phyloP scores from a whole-genome alignment of 106 monocot genomes.

The Dendrobium nobile region DNA sequence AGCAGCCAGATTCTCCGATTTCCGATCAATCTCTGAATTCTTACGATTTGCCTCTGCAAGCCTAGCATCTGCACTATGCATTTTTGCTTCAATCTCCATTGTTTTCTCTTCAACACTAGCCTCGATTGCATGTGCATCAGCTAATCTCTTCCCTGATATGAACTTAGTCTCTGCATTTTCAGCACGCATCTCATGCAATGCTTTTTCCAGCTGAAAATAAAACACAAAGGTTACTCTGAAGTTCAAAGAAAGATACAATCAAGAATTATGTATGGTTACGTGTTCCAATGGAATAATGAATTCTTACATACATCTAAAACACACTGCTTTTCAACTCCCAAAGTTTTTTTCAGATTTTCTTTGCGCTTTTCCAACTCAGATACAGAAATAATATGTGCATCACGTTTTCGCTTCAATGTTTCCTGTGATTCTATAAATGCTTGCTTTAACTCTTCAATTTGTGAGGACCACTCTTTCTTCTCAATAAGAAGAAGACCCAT shows the following conservation, averaged over 20 bases:
- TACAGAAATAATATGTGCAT: conserved; percentile 48
- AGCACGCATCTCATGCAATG: conserved; percentile 61
- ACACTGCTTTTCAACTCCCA: conserved; percentile 84
- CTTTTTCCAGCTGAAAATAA: conserved; percentile 67
- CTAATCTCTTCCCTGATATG: conserved; percentile 61
- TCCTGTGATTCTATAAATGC: conserved; percentile 51
- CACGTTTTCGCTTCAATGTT: conserved; percentile 72
- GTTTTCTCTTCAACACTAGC: conserved; percentile 59
- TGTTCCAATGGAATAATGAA: background rate
- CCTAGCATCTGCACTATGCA: conserved; percentile 67
- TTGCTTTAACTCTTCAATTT: conserved; percentile 55
- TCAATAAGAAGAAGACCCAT: conserved; percentile 95
- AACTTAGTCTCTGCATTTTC: conserved; percentile 71
- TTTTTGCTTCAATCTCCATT: conserved; percentile 60
- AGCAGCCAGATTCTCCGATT: conserved; percentile 57
- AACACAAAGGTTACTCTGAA: background rate
- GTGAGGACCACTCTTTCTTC: conserved; percentile 78
- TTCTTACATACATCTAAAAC: conserved; percentile 58
- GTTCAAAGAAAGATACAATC: background rate
- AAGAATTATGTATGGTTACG: background rate
- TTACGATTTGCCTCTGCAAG: conserved; percentile 86
- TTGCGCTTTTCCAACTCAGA: conserved; percentile 72
- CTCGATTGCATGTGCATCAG: conserved; percentile 69
- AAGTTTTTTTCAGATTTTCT: conserved; percentile 62
- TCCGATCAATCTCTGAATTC: conserved; percentile 62